Base-by-base conservation (phyloP, 2,329 filamentous ascomycete genomes). In the Aspergillus neotritici region DNA sequence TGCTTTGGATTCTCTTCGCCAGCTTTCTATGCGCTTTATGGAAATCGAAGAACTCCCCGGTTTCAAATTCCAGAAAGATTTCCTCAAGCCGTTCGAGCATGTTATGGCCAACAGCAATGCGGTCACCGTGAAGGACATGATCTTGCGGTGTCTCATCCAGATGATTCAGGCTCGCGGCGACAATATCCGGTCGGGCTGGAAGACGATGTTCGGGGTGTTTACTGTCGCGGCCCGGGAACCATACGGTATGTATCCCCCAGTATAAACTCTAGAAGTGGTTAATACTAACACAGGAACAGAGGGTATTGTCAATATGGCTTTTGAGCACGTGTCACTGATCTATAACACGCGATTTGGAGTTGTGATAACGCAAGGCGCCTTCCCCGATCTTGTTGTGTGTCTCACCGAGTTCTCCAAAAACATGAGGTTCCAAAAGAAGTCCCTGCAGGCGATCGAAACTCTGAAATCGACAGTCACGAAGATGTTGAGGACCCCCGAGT, bases 31-130 rank as follows among this genome's bases (percentile, higher is more conserved):
- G 90, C 85, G 90, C 13, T 99, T 98, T 63, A 87, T 98, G 86
- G 93, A 98, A 67, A 89, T 97, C 48, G 93, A 95, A 63, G 93
- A 99, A 65, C 70, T 99, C 54, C 88, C 93, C 1, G 93, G 94
- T 59, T 99, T 99, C 79, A 97, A 97, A 66, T 99, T 99, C 62
- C 93, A 99, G 59, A 99, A 99, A 65, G 91, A 99, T 63, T 98
- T 99, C 65, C 71, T 98, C 41, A 97, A 96, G 67, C 93, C 94
- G 0, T 99, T 98, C 57, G 91, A 98, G 70, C 88, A 97, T 64
- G 89, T 99, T 56, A 87, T 98, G 72, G 84, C 86, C 45, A 97
- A 98, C 64, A 93, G 89, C 33, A 87, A 77, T 51, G 88, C 93
- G 50, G 83, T 95, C 13, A 83, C 87, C 1, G 93, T 99, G 56